Percentiles rank a stretch among this genome's conserved stretches.
Conservation (phyloP, 441 rosid species). For the Raphanus hybrid region DNA sequence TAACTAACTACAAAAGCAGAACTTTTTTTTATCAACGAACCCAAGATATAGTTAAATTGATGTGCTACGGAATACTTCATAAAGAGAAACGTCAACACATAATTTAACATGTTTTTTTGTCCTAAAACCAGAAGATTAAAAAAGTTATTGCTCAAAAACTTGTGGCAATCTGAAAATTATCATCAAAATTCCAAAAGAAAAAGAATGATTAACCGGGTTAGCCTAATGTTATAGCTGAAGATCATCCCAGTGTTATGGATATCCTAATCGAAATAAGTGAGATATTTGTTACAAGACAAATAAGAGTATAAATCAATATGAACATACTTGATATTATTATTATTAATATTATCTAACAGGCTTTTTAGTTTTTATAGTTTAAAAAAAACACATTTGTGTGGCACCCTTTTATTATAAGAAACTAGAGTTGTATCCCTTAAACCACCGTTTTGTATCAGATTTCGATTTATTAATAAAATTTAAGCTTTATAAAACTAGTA, state of each 20-base stretch:
- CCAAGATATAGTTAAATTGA: not conserved
- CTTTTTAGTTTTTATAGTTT: not conserved
- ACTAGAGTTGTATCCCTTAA: not conserved
- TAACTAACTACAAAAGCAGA: not conserved
- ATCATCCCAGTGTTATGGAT: not conserved
- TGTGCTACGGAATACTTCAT: not conserved
- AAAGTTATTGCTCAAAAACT: not conserved
- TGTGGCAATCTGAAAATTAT: not conserved
- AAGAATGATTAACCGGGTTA: not conserved
- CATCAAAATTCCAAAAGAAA: not conserved
- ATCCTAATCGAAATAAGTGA: not conserved
- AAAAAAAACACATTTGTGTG: not conserved
- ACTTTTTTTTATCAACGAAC: slow-evolving; percentile 12
- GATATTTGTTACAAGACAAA: not conserved
- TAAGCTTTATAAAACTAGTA: not conserved
- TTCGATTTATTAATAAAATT: not conserved
- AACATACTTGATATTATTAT: not conserved
- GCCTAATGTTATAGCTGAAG: not conserved
- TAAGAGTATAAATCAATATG: not conserved
- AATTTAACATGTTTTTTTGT: not conserved
- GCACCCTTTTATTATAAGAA: not conserved
- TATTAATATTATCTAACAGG: not conserved
- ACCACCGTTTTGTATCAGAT: not conserved
- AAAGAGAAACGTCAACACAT: not conserved
- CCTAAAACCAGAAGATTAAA: not conserved